phyloP scores from a whole-genome alignment of 495 filamentous ascomycete genomes.

The Penicillium canariense region DNA sequence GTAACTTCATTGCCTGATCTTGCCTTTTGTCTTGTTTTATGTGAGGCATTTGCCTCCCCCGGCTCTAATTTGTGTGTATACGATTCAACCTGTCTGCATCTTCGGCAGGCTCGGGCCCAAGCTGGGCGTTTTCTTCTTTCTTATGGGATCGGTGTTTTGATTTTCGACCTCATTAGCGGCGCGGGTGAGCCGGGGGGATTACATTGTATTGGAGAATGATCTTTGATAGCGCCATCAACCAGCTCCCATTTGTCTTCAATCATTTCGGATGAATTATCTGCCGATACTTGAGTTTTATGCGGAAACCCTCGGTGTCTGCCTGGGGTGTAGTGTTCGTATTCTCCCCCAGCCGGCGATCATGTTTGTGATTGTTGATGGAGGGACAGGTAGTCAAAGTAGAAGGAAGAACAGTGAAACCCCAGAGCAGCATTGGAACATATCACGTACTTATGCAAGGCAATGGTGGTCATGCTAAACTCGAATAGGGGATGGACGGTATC shows the following conservation, averaged over 20 bases:
- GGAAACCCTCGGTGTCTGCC: no score
- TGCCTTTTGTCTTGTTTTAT: background rate
- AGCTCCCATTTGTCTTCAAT: background rate
- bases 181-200: slow-evolving; percentile 21
- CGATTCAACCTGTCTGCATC: slow-evolving; percentile 8
- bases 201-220: slow-evolving; percentile 24
- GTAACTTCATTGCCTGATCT: slow-evolving; percentile 52
- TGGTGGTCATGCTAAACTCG: no score
- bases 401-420: no score
- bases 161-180: slow-evolving; percentile 32
- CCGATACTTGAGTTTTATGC: background rate
- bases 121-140: slow-evolving; percentile 20
- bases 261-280: background rate
- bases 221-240: slow-evolving; percentile 14
- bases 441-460: no score
- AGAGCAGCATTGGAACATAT: no score
- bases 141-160: slow-evolving; percentile 24
- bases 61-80: slow-evolving; percentile 23
- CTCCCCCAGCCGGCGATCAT: no score
- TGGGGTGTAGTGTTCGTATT: no score
- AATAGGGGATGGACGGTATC: no score
- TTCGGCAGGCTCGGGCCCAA: slow-evolving; percentile 8
- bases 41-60: slow-evolving; percentile 4
- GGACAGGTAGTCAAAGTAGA: no score
- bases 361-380: no score